A percentile compares a stretch with the other conserved stretches of the same genome.
These are phyloP conservation scores for Kingdonia uniflora DNA, from an alignment of 164 flowering plant species.

Conservation along the genomic window DNA sequence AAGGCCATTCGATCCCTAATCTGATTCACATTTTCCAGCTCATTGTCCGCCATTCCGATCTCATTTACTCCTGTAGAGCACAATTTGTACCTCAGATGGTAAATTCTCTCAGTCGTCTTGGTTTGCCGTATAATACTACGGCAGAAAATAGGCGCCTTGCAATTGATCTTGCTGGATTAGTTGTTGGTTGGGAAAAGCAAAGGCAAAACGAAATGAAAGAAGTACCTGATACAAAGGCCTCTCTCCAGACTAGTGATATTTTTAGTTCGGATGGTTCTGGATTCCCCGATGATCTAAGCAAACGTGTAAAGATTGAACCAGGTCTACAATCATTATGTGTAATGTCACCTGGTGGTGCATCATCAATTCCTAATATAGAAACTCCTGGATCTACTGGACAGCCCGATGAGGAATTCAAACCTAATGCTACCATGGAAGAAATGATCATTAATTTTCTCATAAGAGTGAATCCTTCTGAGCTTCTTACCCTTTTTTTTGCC, in stretches of 20 bases:
- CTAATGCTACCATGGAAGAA: conserved; percentile 99
- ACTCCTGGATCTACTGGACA: conserved; percentile 79
- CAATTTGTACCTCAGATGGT: conserved; percentile 99
- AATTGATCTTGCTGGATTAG: conserved; percentile 97
- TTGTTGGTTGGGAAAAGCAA: conserved; percentile 94
- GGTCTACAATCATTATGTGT: conserved; percentile 85
- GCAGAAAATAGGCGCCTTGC: conserved; percentile 97
- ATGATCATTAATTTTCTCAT: conserved; percentile 97
- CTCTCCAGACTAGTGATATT: conserved; percentile 44
- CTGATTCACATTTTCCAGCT: conserved; percentile 98
- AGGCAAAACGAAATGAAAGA: conserved; percentile 87
- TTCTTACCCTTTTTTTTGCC: too few species aligned
- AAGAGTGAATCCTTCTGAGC: conserved; percentile 44
- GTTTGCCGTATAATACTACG: conserved; percentile 82
- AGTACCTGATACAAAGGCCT: conserved; percentile 39
- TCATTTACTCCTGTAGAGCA: conserved; percentile 91
- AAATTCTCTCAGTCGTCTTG: conserved; percentile 93
- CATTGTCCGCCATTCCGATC: conserved; percentile 96
- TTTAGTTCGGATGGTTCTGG: conserved; percentile 50
- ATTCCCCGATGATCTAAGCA: conserved; percentile 72
- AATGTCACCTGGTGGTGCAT: conserved; percentile 90
- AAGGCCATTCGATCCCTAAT: conserved; percentile 95
- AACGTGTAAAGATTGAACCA: conserved; percentile 91
- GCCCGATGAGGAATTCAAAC: conserved; percentile 96
- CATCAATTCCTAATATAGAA: conserved; percentile 86